These are phyloP conservation scores for Colletotrichum melonis DNA, from an alignment of 2,329 filamentous ascomycete genomes.

Conservation along the genomic window DNA sequence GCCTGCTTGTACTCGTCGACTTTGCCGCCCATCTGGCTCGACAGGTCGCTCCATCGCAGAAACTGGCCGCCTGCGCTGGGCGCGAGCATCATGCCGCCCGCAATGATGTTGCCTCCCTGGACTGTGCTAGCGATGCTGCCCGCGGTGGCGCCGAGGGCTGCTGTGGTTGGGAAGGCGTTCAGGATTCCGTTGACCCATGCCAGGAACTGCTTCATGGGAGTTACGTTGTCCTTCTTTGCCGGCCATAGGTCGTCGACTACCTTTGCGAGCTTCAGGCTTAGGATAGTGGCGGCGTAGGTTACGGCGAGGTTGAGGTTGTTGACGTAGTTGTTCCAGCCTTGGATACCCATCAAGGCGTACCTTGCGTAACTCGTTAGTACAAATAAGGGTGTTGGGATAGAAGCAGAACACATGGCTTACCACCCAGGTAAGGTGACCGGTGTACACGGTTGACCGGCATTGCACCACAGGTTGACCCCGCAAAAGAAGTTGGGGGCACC, in stretches of 20 bases:
- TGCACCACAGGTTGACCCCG: conserved; percentile 28
- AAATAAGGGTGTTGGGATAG: background rate
- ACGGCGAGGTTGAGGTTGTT: conserved; percentile 21
- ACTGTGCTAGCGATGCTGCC: background rate
- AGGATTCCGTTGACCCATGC: conserved; percentile 10
- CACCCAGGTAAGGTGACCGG: conserved; percentile 31
- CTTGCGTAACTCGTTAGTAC: background rate
- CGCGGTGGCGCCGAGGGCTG: background rate
- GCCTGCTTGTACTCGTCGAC: background rate
- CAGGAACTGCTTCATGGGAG: background rate
- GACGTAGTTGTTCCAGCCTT: conserved; percentile 35
- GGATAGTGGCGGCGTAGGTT: background rate
- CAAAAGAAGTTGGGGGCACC: conserved; percentile 36
- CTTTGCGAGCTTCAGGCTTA: background rate
- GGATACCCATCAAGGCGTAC: conserved; percentile 28
- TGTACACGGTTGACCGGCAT: conserved; percentile 35
- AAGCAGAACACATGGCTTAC: background rate
- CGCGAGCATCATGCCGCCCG: background rate
- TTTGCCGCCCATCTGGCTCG: background rate
- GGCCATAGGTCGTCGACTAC: conserved; percentile 12
- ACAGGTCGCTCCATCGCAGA: background rate
- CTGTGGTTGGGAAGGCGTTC: conserved; percentile 3
- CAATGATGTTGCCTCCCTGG: background rate
- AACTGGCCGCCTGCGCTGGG: background rate
- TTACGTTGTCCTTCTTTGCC: background rate